Percentiles rank a stretch among this genome's conserved stretches.
phyloP scores from a whole-genome alignment of 345 rosid genomes.

The Corchorus capsularis region DNA sequence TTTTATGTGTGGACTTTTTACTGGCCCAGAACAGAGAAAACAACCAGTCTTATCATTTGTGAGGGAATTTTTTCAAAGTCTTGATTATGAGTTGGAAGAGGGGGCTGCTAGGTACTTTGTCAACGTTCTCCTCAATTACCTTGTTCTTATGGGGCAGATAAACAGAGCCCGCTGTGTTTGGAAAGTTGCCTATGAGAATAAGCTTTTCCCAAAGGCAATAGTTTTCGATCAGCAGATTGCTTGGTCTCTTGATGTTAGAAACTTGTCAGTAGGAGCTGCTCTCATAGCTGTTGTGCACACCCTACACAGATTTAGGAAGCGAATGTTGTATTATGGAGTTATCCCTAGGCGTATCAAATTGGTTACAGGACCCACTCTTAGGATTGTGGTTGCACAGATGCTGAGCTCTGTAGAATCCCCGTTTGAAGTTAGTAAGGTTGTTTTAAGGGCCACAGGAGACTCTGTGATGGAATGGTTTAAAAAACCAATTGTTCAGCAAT shows the following conservation, averaged over 20 bases:
- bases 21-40: conserved; percentile 91
- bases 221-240: conserved; percentile 97
- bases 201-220: conserved; percentile 96
- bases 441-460: conserved; percentile 89
- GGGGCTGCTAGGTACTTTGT: conserved; percentile 93
- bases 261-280: conserved; percentile 95
- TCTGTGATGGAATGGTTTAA: conserved; percentile 95
- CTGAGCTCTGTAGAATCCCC: conserved; percentile 93
- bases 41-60: conserved; percentile 84
- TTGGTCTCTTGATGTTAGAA: conserved; percentile 96
- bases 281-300: conserved; percentile 95
- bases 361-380: conserved; percentile 93
- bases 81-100: conserved; percentile 92
- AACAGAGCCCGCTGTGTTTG: conserved; percentile 95
- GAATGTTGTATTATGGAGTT: conserved; percentile 93
- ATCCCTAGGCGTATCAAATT: conserved; percentile 91
- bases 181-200: conserved; percentile 97
- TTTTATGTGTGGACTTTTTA: conserved; percentile 92
- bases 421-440: conserved; percentile 94
- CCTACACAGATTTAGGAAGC: conserved; percentile 90
- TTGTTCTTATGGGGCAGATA: conserved; percentile 94
- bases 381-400: conserved; percentile 91
- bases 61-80: conserved; percentile 89
- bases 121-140: conserved; percentile 92
- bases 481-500: conserved; percentile 96